Percentiles rank a stretch among this genome's conserved stretches.
Evolutionary conservation across 768 basidiomycete species (phyloP).

Genomic region (Hygrophoropsis aurantiaca): DNA sequence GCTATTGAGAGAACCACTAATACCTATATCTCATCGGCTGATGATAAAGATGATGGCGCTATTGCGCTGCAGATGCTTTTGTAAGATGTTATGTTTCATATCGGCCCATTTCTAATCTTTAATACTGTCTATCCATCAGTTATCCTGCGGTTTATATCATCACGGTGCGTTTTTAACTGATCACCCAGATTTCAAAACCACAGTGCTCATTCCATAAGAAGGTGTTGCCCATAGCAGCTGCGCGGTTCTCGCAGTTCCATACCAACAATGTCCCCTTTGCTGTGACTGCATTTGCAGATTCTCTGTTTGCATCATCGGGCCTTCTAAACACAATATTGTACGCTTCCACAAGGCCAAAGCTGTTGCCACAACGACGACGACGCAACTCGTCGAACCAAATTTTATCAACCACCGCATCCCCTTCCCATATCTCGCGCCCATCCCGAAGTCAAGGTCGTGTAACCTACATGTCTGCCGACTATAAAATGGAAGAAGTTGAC

Average conservation of each 20-base stretch:
- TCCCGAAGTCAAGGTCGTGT: background rate
- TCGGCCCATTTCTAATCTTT: background rate
- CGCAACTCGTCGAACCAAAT: background rate
- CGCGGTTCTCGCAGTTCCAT: slow-evolving; percentile 39
- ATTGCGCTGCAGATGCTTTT: slow-evolving; percentile 48
- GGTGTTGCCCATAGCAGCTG: slow-evolving; percentile 41
- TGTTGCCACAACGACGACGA: slow-evolving; percentile 28
- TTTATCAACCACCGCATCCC: background rate
- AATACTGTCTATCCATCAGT: slow-evolving; percentile 23
- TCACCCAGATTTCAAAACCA: background rate
- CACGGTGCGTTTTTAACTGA: slow-evolving; percentile 21
- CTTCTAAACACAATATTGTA: slow-evolving; percentile 43
- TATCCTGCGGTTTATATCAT: slow-evolving; percentile 46
- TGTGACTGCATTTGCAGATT: slow-evolving; percentile 37
- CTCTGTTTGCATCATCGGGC: slow-evolving; percentile 45
- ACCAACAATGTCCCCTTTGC: slow-evolving; percentile 29
- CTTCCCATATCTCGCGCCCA: background rate
- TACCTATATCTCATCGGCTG: slow-evolving; percentile 12
- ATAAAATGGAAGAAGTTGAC: background rate
- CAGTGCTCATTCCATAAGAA: slow-evolving; percentile 1
- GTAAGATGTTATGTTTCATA: slow-evolving; percentile 29
- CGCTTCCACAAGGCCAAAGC: slow-evolving; percentile 36
- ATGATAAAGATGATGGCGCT: slow-evolving; percentile 15
- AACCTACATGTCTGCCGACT: background rate
- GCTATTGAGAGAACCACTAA: slow-evolving; percentile 8